phyloP scores from a whole-genome alignment of 192 early-diverging fungal genomes.

The Coemansia sp. region DNA sequence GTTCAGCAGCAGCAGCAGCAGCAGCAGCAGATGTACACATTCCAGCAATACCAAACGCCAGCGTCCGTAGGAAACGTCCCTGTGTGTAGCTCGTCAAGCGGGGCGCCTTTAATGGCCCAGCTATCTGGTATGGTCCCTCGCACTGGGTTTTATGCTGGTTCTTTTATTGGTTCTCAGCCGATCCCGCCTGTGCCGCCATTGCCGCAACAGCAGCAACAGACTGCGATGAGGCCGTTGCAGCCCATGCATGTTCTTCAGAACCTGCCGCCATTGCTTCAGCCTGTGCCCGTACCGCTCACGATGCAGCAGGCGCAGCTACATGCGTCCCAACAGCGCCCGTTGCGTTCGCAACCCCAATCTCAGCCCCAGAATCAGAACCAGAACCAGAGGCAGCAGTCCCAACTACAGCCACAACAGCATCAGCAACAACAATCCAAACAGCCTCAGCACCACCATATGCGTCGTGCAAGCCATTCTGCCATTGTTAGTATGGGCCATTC shows the following conservation, averaged over 20 bases:
- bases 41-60: not conserved
- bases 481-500: slow-evolving; percentile 19
- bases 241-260: slow-evolving; percentile 12
- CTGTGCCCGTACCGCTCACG: slow-evolving; percentile 8
- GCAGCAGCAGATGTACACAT: slow-evolving; percentile 3
- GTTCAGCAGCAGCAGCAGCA: slow-evolving; percentile 3
- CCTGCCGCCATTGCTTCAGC: slow-evolving; percentile 9
- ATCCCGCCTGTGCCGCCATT: not conserved
- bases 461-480: slow-evolving; percentile 37
- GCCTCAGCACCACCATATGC: slow-evolving; percentile 23
- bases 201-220: slow-evolving; percentile 15
- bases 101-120: not conserved
- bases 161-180: slow-evolving; percentile 2
- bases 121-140: not conserved
- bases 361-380: not conserved
- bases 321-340: not conserved
- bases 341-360: slow-evolving; percentile 6
- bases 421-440: slow-evolving; percentile 12
- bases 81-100: not conserved
- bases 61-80: not conserved
- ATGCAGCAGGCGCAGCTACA: not conserved
- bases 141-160: not conserved
- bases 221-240: not conserved
- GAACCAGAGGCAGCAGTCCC: not conserved
- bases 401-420: slow-evolving; percentile 8